A percentile compares a stretch with the other conserved stretches of the same genome.
Evolutionary conservation across 768 basidiomycete genomes (phyloP).

Genomic region (Lactarius quietus): DNA sequence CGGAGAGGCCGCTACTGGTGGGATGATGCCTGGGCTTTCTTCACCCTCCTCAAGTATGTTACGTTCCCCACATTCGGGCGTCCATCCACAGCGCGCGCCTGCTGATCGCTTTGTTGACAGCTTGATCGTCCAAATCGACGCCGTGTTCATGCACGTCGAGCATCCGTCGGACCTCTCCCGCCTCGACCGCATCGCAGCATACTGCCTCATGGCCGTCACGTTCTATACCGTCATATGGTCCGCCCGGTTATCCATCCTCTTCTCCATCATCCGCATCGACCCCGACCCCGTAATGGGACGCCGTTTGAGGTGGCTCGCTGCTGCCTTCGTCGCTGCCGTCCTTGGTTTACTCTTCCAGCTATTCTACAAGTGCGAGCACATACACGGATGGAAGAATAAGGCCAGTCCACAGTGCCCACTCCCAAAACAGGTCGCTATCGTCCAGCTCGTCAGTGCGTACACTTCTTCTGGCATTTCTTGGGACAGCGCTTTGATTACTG

Average conservation of each 20-base stretch:
- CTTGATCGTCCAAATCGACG: slow-evolving; percentile 27
- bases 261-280: slow-evolving; percentile 52
- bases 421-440: slow-evolving; percentile 45
- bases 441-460: slow-evolving; percentile 49
- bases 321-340: slow-evolving; percentile 32
- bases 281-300: slow-evolving; percentile 31
- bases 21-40: slow-evolving; percentile 31
- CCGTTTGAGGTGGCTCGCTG: slow-evolving; percentile 24
- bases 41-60: slow-evolving; percentile 27
- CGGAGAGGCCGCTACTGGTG: slow-evolving; percentile 31
- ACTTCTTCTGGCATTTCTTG: slow-evolving; percentile 11
- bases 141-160: slow-evolving; percentile 31
- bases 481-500: background rate
- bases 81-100: too few species aligned
- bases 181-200: slow-evolving; percentile 28
- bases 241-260: slow-evolving; percentile 49
- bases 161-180: slow-evolving; percentile 24
- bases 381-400: slow-evolving; percentile 39
- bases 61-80: too few species aligned
- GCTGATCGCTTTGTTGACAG: slow-evolving; percentile 1
- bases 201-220: slow-evolving; percentile 31
- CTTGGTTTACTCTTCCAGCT: slow-evolving; percentile 45
- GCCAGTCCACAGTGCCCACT: slow-evolving; percentile 42
- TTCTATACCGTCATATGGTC: slow-evolving; percentile 32
- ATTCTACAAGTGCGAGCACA: slow-evolving; percentile 42